These are phyloP conservation scores for Alternaria arborescens DNA, from an alignment of 2,329 filamentous ascomycete genomes.

Conservation along the genomic window DNA sequence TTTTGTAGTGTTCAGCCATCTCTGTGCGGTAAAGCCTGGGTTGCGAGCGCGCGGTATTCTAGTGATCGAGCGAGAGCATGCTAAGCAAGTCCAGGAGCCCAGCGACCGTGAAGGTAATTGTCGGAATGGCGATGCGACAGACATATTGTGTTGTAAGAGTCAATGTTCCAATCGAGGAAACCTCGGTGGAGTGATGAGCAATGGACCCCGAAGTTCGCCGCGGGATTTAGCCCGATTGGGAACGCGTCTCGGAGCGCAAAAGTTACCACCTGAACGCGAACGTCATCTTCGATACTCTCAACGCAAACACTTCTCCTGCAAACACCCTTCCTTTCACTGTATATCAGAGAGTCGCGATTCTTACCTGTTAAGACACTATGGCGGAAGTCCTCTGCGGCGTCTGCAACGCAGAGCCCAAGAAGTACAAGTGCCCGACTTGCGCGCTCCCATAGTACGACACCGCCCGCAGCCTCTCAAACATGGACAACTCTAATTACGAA, in stretches of 20 bases:
- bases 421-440: constrained; percentile 62
- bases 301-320: not conserved
- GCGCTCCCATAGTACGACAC: constrained; percentile 55
- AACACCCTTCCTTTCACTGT: too few species aligned
- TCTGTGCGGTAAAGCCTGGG: constrained; percentile 29
- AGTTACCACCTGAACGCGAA: not conserved
- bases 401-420: constrained; percentile 55
- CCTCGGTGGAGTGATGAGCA: constrained; percentile 35
- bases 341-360: rapidly evolving
- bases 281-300: constrained; percentile 11
- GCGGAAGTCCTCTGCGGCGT: constrained; percentile 51
- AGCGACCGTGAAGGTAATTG: constrained; percentile 26
- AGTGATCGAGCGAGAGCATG: constrained; percentile 44
- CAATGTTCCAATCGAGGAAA: constrained; percentile 9
- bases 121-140: constrained; percentile 33
- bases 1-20: constrained; percentile 46
- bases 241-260: constrained; percentile 21
- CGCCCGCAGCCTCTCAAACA: not conserved
- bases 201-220: constrained; percentile 33
- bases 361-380: constrained; percentile 34
- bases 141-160: constrained; percentile 35
- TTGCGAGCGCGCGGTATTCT: constrained; percentile 28
- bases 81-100: constrained; percentile 49
- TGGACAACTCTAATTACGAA: not conserved
- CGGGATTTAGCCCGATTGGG: constrained; percentile 41